A percentile compares a stretch with the other conserved stretches of the same genome.
Evolutionary conservation across 192 early-diverging fungal species (phyloP).

Genomic region (Helicostylum pulchrum): DNA sequence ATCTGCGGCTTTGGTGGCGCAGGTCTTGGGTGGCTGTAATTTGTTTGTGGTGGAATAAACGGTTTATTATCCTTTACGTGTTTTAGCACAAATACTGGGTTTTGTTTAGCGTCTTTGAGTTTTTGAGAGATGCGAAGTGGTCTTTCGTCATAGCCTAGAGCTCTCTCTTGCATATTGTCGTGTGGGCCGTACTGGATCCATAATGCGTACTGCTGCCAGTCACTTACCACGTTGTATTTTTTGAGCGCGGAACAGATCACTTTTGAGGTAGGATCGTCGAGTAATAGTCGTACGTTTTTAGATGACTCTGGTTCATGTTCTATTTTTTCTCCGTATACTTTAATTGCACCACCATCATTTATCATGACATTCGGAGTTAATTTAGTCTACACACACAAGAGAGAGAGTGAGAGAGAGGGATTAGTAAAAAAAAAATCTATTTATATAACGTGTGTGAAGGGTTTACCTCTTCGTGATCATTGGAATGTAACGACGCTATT

Average conservation of each 20-base stretch:
- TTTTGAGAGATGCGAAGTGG: conserved; percentile 71
- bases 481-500: conserved; percentile 4
- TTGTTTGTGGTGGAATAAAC: conserved; percentile 35
- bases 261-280: conserved; percentile 79
- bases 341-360: conserved; percentile 64
- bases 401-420: neutral
- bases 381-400: conserved; percentile 21
- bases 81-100: conserved; percentile 74
- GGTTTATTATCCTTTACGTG: conserved; percentile 66
- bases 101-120: conserved; percentile 64
- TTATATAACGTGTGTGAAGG: neutral
- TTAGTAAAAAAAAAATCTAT: neutral
- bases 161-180: conserved; percentile 58
- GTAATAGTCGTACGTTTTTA: conserved; percentile 81
- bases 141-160: conserved; percentile 74
- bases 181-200: conserved; percentile 70
- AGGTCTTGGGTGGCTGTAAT: conserved; percentile 9
- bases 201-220: conserved; percentile 83
- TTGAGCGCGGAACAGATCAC: conserved; percentile 83
- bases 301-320: conserved; percentile 57
- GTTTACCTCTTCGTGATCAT: neutral
- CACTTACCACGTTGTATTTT: conserved; percentile 88
- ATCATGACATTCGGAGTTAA: conserved; percentile 35
- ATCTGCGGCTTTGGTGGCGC: conserved; percentile 12
- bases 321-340: conserved; percentile 77